Evolutionary conservation across 345 rosid species (phyloP), one percentile per base, ranked within the genome.

Genomic region (Citropsis articulata): DNA sequence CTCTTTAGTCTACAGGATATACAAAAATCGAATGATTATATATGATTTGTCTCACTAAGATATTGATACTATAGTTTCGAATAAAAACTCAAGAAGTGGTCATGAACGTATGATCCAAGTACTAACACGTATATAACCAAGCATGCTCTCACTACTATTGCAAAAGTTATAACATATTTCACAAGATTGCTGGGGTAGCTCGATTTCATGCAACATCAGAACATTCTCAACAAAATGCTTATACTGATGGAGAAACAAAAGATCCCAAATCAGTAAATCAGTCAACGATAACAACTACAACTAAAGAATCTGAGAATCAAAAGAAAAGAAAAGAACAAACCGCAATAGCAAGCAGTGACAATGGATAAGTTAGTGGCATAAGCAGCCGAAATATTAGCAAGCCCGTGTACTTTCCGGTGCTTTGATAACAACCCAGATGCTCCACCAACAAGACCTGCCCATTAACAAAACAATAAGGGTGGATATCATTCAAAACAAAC

Each of bases 281-380:
- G 66, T 28, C 28, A 25, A 35, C 9, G 57, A 12, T 45, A 12
- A 45, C 50, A 13, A 45, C 50, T 45, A 45, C 50, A 45, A 45
- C 0, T 13, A 45, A 45, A 12, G 50, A 45, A 45, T 45, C 50
- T 45, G 50, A 45, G 50, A 45, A 12, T 45, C 50, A 45, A 12
- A 66, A 36, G 6, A 30, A 73, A 69, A 38, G 74, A 80, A 69
- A 70, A 24, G 66, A 18, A 28, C 61, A 70, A 85, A 93, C 98
- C 98, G 31, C 97, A 90, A 75, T 94, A 94, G 85, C 89, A 94
- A 77, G 89, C 93, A 25, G 89, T 75, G 50, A 94, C 91, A 48
- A 92, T 88, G 63, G 93, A 87, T n/a, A 83, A 85, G 83, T 94
- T 90, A 74, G 94, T 76, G 75, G 93, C 96, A 69, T 90, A 91